Evolutionary conservation across 441 rosid species (phyloP).

Genomic region (Gossypium davidsonii): DNA sequence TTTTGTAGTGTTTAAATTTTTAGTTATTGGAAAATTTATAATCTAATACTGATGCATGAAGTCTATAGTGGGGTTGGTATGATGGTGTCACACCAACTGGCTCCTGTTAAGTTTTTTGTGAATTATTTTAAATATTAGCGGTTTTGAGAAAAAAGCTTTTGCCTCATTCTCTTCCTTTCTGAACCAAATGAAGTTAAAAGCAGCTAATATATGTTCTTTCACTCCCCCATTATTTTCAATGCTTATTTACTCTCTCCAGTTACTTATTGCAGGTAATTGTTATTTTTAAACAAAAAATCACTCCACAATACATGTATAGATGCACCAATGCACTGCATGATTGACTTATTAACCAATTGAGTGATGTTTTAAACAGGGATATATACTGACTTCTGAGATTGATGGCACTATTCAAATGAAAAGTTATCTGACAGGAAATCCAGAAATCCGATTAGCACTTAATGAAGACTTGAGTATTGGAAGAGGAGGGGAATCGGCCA

Average conservation of each 20-base stretch:
- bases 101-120: neutral
- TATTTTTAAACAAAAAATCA: neutral
- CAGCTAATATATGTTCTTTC: neutral
- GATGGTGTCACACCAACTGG: neutral
- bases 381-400: slow-evolving; percentile 88
- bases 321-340: neutral
- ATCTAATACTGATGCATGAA: neutral
- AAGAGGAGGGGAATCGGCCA: slow-evolving; percentile 66
- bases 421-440: slow-evolving; percentile 91
- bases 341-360: neutral
- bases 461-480: slow-evolving; percentile 86
- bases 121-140: neutral
- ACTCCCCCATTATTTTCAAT: neutral
- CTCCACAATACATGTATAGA: neutral
- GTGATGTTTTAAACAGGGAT: slow-evolving; percentile 56
- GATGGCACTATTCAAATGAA: slow-evolving; percentile 99
- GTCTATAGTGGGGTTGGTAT: neutral
- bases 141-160: too few species aligned
- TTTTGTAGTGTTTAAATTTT: neutral
- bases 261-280: too few species aligned
- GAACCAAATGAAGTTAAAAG: neutral
- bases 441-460: slow-evolving; percentile 91
- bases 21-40: neutral
- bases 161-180: neutral
- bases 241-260: neutral